Base-by-base conservation (phyloP, 164 flowering plant genomes). In the Tinospora cordifolia region DNA sequence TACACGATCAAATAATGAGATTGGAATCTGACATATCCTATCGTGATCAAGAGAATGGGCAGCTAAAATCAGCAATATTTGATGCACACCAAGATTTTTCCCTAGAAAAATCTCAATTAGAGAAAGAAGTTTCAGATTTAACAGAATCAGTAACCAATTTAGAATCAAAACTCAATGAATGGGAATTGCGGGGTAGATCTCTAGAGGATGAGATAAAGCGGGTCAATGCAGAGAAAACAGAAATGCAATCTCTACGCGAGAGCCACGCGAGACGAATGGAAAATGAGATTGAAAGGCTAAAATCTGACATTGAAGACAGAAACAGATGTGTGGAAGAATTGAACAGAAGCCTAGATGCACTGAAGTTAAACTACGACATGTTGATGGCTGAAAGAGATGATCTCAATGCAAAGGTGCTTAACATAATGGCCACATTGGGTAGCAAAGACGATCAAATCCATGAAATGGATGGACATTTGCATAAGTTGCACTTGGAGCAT, bases 1-100 rank as follows among this genome's bases (percentile, higher is more conserved):
- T 82, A 30, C 81, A 72, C 27, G 81, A 78, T 40, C 71, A 8
- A 10, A 69, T 40, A 27, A 70, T 54, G 38, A 75, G 41, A n/a
- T 63, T 77, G 15, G 84, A 80, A 65, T 22, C 58, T 9, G 75
- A 67, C 17, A 67, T 67, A 60, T 76, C 86, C 10, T 84, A 77
- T 38, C 86, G 88, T 49, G 87, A 87, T 71, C 76, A 71, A 27
- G 90, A 83, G 77, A 75, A 86, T 71, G 72, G 79, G 71, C 87
- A 84, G 36, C 41, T 90, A 71, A 86, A 79, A 66, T 73, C 68
- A 46, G 80, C 83, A 30, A 75, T 88, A 3, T 74, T 83, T 3
- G 86, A 86, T 51, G 87, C 86, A 3, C 79, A 81, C 62, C 71
- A 80, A 66, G 79, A 73, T 83, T 34, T 78, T 83, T 54, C 24